These are phyloP conservation scores for Amauroascus verrucosus DNA, from an alignment of 2,329 filamentous ascomycete species.

Conservation along the genomic window DNA sequence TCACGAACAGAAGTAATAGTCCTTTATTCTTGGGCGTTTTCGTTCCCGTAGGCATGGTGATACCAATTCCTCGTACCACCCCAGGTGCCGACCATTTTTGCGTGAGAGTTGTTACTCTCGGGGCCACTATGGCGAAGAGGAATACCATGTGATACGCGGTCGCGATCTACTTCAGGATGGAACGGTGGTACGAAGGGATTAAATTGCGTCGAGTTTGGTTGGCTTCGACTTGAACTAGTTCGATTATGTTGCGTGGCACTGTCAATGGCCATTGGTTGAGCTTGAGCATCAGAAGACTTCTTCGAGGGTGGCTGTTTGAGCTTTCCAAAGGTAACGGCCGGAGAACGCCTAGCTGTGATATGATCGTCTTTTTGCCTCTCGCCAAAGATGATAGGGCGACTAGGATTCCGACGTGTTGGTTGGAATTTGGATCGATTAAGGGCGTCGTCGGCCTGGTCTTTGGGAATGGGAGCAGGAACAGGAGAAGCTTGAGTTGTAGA, in stretches of 20 bases:
- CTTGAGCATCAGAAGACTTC: neutral
- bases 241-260: neutral
- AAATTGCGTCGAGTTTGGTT: neutral
- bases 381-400: constrained; percentile 1
- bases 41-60: constrained; percentile 10
- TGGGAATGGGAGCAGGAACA: constrained; percentile 7
- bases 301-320: neutral
- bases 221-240: neutral
- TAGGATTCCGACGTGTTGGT: constrained; percentile 4
- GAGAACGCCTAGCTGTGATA: neutral
- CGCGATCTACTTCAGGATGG: neutral
- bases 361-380: neutral
- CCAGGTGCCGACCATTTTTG: constrained; percentile 5
- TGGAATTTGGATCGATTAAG: neutral
- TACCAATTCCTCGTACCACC: constrained; percentile 15
- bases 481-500: neutral
- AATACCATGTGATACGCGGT: neutral
- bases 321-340: neutral
- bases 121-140: neutral
- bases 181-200: constrained; percentile 3
- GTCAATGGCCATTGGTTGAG: neutral
- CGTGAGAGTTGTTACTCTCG: neutral
- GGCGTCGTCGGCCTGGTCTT: neutral
- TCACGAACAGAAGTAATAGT: too few relatives aligned
- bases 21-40: neutral